Conservation (phyloP, 2,329 filamentous ascomycete species). For the Lasiodiplodia gonubiensis region DNA sequence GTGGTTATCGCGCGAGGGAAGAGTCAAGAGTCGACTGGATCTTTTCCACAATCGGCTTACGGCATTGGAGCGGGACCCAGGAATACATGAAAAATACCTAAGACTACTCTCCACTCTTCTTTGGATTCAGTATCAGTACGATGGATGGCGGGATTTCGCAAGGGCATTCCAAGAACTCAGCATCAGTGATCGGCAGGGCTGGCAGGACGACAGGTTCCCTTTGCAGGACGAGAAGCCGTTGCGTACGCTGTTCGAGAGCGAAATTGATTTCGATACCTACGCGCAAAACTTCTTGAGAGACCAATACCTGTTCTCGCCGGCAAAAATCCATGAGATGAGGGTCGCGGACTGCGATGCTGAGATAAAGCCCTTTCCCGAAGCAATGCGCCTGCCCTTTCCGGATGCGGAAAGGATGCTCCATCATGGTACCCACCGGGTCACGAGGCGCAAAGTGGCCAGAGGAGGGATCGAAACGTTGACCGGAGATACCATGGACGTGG, state of each 20-base stretch:
- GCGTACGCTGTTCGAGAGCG: neutral
- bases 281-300: neutral
- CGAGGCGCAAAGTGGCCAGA: slow-evolving; percentile 1
- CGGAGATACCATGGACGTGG: neutral
- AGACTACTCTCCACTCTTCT: neutral
- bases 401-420: neutral
- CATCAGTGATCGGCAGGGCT: neutral
- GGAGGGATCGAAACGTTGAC: neutral
- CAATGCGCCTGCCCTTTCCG: neutral
- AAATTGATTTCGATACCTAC: neutral
- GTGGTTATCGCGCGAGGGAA: neutral
- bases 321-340: neutral
- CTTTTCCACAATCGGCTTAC: neutral
- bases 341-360: neutral
- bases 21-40: neutral
- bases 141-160: neutral
- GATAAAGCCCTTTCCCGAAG: neutral
- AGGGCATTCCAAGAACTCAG: neutral
- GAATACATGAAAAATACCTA: neutral
- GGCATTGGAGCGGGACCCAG: neutral
- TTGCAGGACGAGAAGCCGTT: neutral
- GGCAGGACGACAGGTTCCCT: neutral
- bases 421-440: neutral
- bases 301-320: slow-evolving; percentile 7
- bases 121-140: neutral